Conservation (phyloP, 768 basidiomycete species). For the Punctularia strigosozonata region DNA sequence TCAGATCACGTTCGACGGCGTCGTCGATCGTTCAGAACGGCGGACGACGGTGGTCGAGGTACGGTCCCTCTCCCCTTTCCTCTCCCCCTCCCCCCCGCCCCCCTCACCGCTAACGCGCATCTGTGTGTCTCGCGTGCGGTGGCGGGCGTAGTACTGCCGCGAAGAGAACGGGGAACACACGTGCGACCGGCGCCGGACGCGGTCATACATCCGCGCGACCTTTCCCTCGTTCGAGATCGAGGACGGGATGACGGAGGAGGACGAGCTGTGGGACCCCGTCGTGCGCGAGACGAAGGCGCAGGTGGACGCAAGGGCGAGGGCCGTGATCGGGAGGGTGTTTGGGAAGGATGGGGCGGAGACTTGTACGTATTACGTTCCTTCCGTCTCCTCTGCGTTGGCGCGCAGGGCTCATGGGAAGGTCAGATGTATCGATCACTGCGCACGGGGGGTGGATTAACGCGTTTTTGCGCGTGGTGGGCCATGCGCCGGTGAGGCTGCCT, state of each 20-base stretch:
- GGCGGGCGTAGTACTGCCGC: conserved; percentile 39
- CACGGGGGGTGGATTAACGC: conserved; percentile 54
- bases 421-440: conserved; percentile 57
- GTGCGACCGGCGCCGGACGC: conserved; percentile 50
- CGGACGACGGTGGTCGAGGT: conserved; percentile 45
- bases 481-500: conserved; percentile 33
- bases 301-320: conserved; percentile 32
- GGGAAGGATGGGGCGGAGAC: conserved; percentile 24
- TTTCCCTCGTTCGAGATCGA: conserved; percentile 50
- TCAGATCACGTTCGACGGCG: conserved; percentile 35
- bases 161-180: conserved; percentile 61
- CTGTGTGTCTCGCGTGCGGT: not conserved
- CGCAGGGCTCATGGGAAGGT: not conserved
- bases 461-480: conserved; percentile 35
- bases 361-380: conserved; percentile 26
- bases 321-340: conserved; percentile 47
- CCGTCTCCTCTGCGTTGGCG: not conserved
- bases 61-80: conserved; percentile 1
- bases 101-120: not conserved
- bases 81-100: not conserved
- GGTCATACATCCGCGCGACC: conserved; percentile 30
- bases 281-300: conserved; percentile 40
- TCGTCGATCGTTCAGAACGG: conserved; percentile 15
- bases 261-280: conserved; percentile 45
- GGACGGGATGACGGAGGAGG: conserved; percentile 46